Conservation (phyloP, 2,329 filamentous ascomycete genomes). For the Scytalidium sp. region DNA sequence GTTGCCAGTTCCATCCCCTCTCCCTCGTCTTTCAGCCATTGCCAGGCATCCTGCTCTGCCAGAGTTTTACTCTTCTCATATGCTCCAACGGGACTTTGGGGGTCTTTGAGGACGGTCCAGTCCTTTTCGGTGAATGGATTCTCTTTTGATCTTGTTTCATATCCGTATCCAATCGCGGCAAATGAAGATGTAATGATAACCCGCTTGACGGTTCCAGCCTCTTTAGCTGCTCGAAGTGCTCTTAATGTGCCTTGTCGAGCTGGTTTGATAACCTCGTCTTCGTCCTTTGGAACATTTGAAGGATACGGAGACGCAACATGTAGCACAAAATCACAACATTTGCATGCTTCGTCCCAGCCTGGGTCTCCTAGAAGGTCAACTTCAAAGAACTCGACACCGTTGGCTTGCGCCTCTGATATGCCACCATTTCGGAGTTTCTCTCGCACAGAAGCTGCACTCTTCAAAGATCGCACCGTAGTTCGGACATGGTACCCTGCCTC, state of each 20-base stretch:
- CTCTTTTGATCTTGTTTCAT: slow-evolving; percentile 23
- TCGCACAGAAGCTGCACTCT: slow-evolving; percentile 16
- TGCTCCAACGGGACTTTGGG: slow-evolving; percentile 9
- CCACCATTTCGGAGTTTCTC: slow-evolving; percentile 19
- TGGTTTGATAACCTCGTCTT: slow-evolving; percentile 44
- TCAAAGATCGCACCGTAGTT: slow-evolving; percentile 38
- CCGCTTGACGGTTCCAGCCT: slow-evolving; percentile 26
- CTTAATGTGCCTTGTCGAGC: slow-evolving; percentile 49
- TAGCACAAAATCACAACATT: slow-evolving; percentile 34
- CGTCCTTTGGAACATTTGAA: slow-evolving; percentile 26
- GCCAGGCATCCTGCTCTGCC: slow-evolving; percentile 63
- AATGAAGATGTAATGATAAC: slow-evolving; percentile 60
- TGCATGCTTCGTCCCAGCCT: slow-evolving; percentile 26
- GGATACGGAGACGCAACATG: slow-evolving; percentile 62
- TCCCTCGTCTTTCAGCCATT: slow-evolving; percentile 48
- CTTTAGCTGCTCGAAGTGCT: slow-evolving; percentile 35
- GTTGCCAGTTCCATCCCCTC: slow-evolving; percentile 56
- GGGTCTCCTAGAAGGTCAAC: slow-evolving; percentile 25
- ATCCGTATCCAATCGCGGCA: slow-evolving; percentile 52
- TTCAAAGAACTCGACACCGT: slow-evolving; percentile 15
- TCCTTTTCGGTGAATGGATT: slow-evolving; percentile 40
- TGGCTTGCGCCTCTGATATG: too few species aligned
- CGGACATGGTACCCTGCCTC: slow-evolving; percentile 33
- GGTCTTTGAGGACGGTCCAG: slow-evolving; percentile 47
- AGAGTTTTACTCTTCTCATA: slow-evolving; percentile 52